Evolutionary conservation across 2,329 filamentous ascomycete species (phyloP).

Genomic region (Fusarium decemcellulare): DNA sequence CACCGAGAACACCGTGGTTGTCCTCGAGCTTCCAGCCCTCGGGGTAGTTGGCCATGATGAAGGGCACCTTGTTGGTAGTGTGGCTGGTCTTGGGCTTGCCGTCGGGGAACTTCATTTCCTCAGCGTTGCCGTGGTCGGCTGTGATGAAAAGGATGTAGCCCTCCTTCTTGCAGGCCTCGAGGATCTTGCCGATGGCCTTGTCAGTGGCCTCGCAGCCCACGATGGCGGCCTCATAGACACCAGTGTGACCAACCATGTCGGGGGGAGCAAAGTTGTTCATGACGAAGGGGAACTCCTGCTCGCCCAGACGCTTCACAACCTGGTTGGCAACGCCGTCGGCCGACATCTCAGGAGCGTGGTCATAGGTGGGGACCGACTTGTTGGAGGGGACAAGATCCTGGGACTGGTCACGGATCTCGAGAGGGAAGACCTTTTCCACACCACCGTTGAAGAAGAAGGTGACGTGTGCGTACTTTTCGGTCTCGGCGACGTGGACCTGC

Average conservation of each 20-base stretch:
- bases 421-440: conserved; percentile 94
- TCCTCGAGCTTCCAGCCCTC: conserved; percentile 89
- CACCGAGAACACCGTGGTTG: conserved; percentile 90
- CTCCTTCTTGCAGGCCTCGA: conserved; percentile 93
- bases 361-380: conserved; percentile 92
- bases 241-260: conserved; percentile 99
- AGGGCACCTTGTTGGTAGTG: conserved; percentile 97
- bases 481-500: conserved; percentile 98
- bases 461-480: conserved; percentile 99
- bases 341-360: conserved; percentile 96
- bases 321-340: conserved; percentile 91
- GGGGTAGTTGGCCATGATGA: conserved; percentile 98
- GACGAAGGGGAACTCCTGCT: conserved; percentile 92
- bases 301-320: conserved; percentile 86
- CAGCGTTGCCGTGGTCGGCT: conserved; percentile 96
- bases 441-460: conserved; percentile 99
- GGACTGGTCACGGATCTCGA: conserved; percentile 89
- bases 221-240: conserved; percentile 95
- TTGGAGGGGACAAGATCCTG: conserved; percentile 88
- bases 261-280: conserved; percentile 99
- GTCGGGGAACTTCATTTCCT: conserved; percentile 98
- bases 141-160: conserved; percentile 97
- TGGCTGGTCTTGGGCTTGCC: conserved; percentile 98
- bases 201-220: conserved; percentile 89
- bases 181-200: conserved; percentile 92